Percentiles rank a stretch among this genome's conserved stretches.
phyloP scores from a whole-genome alignment of 129 eudicot species.

The Mikania micrantha region DNA sequence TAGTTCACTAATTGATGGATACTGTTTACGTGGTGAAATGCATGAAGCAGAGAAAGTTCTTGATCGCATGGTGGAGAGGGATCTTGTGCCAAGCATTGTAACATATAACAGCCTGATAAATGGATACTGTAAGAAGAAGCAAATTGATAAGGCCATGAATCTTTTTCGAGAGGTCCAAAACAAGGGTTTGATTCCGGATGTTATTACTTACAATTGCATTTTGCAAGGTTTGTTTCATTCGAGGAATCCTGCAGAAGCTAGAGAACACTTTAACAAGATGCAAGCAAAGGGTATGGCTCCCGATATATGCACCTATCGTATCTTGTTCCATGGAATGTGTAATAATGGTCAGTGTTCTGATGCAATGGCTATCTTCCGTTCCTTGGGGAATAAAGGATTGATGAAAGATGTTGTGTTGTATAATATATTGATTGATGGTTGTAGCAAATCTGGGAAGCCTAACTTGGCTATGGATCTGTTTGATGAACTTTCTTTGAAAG shows the following conservation, averaged over 20 bases:
- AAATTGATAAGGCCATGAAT: conserved; percentile 14
- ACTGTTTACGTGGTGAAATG: not conserved
- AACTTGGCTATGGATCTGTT: conserved; percentile 16
- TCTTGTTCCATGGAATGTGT: conserved; percentile 14
- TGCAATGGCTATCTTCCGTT: conserved; percentile 19
- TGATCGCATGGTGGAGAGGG: conserved; percentile 70
- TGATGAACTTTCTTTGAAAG: no score
- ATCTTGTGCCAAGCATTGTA: no score
- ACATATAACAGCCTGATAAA: no score
- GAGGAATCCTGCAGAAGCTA: conserved; percentile 6
- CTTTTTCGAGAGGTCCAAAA: conserved; percentile 14
- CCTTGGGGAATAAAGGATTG: not conserved
- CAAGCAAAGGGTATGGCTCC: conserved; percentile 18
- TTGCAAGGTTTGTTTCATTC: not conserved
- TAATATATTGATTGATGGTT: conserved; percentile 21
- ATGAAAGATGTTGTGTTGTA: not conserved
- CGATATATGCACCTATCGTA: not conserved
- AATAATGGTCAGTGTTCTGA: not conserved
- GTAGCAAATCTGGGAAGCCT: conserved; percentile 14
- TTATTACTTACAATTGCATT: conserved; percentile 13
- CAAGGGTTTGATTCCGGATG: conserved; percentile 23
- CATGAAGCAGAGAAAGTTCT: not conserved
- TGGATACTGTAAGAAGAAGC: conserved; percentile 16
- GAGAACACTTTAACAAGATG: conserved; percentile 15
- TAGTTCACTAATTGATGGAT: no score